Conservation (phyloP, 2,329 filamentous ascomycete species). For the Sporothrix curviconia region DNA sequence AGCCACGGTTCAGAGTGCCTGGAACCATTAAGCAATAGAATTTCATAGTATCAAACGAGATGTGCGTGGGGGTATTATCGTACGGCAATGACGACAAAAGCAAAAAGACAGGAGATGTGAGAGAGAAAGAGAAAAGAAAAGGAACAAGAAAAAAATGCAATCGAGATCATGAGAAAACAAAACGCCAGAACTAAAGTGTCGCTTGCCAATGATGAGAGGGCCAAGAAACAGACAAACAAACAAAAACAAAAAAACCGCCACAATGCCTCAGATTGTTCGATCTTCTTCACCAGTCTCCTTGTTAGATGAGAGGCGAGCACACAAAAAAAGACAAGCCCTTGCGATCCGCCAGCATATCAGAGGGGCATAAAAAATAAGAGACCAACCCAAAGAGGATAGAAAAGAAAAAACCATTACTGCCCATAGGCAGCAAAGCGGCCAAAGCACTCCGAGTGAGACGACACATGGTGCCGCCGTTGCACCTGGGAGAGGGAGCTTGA, state of each 20-base stretch:
- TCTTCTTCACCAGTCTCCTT: not conserved
- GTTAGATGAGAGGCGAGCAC: not conserved
- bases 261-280: too few species aligned
- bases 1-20: too few species aligned
- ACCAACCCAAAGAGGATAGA: not conserved
- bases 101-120: not conserved
- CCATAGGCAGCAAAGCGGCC: not conserved
- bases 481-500: not conserved
- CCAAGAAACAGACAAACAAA: not conserved
- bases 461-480: slow-evolving; percentile 7
- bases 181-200: not conserved
- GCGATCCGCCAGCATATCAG: not conserved
- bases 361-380: not conserved
- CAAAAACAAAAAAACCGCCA: not conserved
- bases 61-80: slow-evolving; percentile 8
- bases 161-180: too few species aligned
- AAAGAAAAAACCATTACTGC: not conserved
- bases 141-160: not conserved
- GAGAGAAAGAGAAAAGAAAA: not conserved
- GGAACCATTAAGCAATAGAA: slow-evolving; percentile 1
- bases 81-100: not conserved
- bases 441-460: slow-evolving; percentile 12
- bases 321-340: not conserved
- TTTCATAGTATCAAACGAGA: not conserved
- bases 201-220: too few species aligned